phyloP scores from a whole-genome alignment of 2,329 filamentous ascomycete genomes.

The Fusarium fujikuroi region DNA sequence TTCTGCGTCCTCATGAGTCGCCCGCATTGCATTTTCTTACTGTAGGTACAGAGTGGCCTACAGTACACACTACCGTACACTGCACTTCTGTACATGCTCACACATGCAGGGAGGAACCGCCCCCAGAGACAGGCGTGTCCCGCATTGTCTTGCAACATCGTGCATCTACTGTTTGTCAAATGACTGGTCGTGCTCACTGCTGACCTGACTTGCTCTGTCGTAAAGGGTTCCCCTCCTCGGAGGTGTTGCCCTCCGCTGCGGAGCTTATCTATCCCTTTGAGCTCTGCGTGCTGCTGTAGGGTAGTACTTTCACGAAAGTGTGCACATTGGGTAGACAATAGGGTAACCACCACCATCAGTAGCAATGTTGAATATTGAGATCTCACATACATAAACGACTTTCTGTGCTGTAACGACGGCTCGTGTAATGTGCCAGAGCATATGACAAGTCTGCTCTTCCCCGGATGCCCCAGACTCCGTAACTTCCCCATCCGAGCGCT shows the following conservation, averaged over 20 bases:
- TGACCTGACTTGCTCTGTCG: neutral
- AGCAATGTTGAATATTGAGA: neutral
- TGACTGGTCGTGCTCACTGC: conserved; percentile 4
- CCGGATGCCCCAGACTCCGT: neutral
- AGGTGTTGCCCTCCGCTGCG: neutral
- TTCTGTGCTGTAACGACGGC: neutral
- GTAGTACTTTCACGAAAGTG: neutral
- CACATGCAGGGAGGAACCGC: conserved; percentile 5
- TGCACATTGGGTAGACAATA: neutral
- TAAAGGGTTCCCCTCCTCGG: conserved; percentile 12
- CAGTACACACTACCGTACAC: neutral
- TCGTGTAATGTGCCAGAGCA: conserved; percentile 15
- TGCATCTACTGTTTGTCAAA: conserved; percentile 19
- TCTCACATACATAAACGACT: neutral
- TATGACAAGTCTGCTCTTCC: conserved; percentile 18
- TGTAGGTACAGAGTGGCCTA: conserved; percentile 18
- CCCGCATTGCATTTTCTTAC: conserved; percentile 1
- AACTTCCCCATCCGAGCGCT: conserved; percentile 16
- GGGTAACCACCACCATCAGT: conserved; percentile 9
- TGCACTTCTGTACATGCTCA: neutral
- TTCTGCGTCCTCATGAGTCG: conserved; percentile 19
- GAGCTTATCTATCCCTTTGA: conserved; percentile 16
- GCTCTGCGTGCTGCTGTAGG: neutral
- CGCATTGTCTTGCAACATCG: conserved; percentile 20
- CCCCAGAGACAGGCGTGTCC: conserved; percentile 16